A percentile compares a stretch with the other conserved stretches of the same genome.
Conservation (phyloP, 2,329 filamentous ascomycete genomes). For the Metarhizium robertsii region DNA sequence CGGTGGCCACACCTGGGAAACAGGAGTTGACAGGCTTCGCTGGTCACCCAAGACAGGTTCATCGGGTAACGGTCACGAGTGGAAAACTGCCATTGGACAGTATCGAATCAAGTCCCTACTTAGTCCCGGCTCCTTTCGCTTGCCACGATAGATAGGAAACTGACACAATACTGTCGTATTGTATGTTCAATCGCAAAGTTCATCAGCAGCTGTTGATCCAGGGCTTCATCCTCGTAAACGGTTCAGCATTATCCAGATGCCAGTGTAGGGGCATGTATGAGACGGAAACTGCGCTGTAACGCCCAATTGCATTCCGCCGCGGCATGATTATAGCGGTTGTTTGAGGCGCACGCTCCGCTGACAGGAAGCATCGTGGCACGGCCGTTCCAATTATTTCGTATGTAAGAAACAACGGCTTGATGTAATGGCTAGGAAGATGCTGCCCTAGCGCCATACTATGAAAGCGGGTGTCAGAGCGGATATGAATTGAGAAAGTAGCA, state of each 20-base stretch:
- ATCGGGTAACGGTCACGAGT: background rate
- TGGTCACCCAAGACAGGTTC: background rate
- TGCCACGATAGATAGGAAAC: background rate
- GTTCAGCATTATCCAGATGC: no score
- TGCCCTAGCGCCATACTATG: background rate
- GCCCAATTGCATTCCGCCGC: no score
- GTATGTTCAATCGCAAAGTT: background rate
- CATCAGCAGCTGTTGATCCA: background rate
- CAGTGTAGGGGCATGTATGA: no score
- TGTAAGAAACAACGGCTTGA: background rate
- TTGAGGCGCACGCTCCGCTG: background rate
- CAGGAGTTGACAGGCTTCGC: background rate
- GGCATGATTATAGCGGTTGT: no score
- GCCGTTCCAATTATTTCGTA: background rate
- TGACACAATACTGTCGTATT: background rate
- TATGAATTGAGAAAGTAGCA: background rate
- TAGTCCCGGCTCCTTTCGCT: background rate
- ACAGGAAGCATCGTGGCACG: background rate
- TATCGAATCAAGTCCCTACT: background rate
- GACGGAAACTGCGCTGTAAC: no score
- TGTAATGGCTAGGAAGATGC: background rate
- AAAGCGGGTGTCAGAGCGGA: background rate
- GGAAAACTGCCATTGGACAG: background rate
- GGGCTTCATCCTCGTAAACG: background rate
- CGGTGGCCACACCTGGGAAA: no score